These are phyloP conservation scores for Fomitopsis serialis DNA, from an alignment of 768 basidiomycete genomes.

Conservation along the genomic window DNA sequence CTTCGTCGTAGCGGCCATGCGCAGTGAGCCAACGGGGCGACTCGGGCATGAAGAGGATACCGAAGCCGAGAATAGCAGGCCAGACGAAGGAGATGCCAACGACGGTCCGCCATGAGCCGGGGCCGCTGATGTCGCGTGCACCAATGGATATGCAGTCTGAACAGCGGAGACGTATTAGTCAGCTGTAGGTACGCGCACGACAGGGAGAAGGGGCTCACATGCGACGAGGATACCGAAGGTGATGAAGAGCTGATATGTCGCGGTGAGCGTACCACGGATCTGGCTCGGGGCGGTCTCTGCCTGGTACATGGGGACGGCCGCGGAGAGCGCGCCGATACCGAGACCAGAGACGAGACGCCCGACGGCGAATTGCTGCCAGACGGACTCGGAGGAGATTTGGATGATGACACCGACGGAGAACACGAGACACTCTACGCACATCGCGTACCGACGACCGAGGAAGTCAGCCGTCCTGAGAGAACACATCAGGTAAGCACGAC, in stretches of 20 bases:
- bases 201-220: conserved; percentile 31
- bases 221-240: conserved; percentile 68
- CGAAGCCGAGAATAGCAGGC: conserved; percentile 54
- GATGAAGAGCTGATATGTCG: conserved; percentile 47
- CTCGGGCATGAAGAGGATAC: conserved; percentile 70
- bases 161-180: too few relatives aligned
- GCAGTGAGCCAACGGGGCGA: conserved; percentile 58
- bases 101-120: conserved; percentile 57
- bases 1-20: conserved; percentile 42
- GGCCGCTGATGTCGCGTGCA: conserved; percentile 42
- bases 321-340: conserved; percentile 62
- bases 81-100: conserved; percentile 59
- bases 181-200: too few relatives aligned
- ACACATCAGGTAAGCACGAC: not conserved
- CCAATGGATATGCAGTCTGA: conserved; percentile 67
- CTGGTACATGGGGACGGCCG: conserved; percentile 70
- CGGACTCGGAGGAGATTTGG: conserved; percentile 42
- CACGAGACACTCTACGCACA: conserved; percentile 52
- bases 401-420: conserved; percentile 60
- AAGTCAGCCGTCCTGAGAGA: conserved; percentile 48
- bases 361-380: conserved; percentile 66
- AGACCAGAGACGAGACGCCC: conserved; percentile 63
- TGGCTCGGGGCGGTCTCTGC: conserved; percentile 69
- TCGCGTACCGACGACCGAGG: conserved; percentile 63
- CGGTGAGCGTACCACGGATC: conserved; percentile 62